Conservation (phyloP, 179 eudicot genomes). For the Spergularia azorica region DNA sequence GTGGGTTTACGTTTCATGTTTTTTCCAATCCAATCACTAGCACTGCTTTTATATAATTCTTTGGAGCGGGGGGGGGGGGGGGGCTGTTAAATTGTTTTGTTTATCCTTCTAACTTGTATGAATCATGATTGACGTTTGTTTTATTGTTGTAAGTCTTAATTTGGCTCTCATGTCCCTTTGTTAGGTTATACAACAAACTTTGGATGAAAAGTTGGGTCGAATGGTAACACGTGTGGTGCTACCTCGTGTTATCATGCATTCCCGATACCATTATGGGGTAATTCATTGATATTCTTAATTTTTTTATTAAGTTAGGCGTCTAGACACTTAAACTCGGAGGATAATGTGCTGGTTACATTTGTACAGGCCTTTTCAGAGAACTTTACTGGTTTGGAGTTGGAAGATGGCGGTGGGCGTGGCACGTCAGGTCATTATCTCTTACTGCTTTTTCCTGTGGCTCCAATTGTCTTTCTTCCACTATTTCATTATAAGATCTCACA, state of each 20-base stretch:
- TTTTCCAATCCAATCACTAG: neutral
- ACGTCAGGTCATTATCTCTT: conserved; percentile 71
- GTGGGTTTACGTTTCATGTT: neutral
- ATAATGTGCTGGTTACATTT: conserved; percentile 17
- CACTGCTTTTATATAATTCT: neutral
- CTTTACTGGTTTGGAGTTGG: conserved; percentile 96
- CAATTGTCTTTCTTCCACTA: neutral
- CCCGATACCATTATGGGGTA: conserved; percentile 96
- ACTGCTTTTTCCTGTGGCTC: conserved; percentile 6
- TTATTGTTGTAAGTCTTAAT: neutral
- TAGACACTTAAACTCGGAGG: conserved; percentile 10
- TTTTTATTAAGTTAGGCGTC: neutral
- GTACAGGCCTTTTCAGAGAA: conserved; percentile 88
- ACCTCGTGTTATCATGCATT: conserved; percentile 95
- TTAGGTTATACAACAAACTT: conserved; percentile 70
- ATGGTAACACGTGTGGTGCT: conserved; percentile 91
- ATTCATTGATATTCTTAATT: neutral
- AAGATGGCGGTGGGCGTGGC: conserved; percentile 99
- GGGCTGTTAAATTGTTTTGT: neutral
- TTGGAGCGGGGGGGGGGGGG: neutral
- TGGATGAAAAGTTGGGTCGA: conserved; percentile 89
- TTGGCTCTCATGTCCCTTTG: conserved; percentile 14
- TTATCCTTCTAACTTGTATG: conserved; percentile 6
- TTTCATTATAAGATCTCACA: neutral
- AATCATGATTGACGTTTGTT: neutral